Evolutionary conservation across 495 filamentous ascomycete species (phyloP), one percentile per base, ranked within the genome.

Genomic region (Achaetomiella virescens): DNA sequence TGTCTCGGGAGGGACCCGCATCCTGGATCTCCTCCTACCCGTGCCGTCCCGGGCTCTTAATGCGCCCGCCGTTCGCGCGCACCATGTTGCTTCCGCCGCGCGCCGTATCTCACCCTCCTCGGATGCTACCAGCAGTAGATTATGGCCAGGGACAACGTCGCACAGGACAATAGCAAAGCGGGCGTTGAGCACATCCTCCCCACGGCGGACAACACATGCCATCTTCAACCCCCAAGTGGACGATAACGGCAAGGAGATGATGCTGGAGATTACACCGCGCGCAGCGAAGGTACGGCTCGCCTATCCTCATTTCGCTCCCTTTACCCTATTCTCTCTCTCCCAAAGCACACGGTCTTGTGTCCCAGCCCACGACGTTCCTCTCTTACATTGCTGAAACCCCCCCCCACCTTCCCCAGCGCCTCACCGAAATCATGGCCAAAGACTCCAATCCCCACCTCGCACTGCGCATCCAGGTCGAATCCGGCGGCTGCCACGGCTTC

Each of bases 401-500:
- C 25, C 0, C 33, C 21, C 1, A 6, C 20, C n/a, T 31, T 38
- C 18, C 8, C n/a, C 61, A 78, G 75, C 87, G 92, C 29, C 84
- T 98, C 48, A 78, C 84, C 59, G 68, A 82, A 51, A 85, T 90
- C 55, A 81, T 84, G 73, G 66, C 72, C 17, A 84, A 84, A 59
- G 88, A 95, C 70, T 71, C 77, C 43, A 95, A 95, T 72, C 88
- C 91, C 3, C 74, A 85, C 63, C 81, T 95, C 35, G 86, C 89
- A 10, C 82, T 98, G 17, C 89, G 93, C 41, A 86, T 98, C 62
- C 86, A 88, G 38, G 91, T 98, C 25, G 89, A 93, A 57, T 86
- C 82, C 44, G 93, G 93, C 55, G 93, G 93, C 35, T 98, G 93
- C 71, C 95, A 98, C 73, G 93, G 93, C 18, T 97, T 98, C 72